Evolutionary conservation across 2,329 filamentous ascomycete species (phyloP).

Genomic region (Cryphonectria carpinicola): DNA sequence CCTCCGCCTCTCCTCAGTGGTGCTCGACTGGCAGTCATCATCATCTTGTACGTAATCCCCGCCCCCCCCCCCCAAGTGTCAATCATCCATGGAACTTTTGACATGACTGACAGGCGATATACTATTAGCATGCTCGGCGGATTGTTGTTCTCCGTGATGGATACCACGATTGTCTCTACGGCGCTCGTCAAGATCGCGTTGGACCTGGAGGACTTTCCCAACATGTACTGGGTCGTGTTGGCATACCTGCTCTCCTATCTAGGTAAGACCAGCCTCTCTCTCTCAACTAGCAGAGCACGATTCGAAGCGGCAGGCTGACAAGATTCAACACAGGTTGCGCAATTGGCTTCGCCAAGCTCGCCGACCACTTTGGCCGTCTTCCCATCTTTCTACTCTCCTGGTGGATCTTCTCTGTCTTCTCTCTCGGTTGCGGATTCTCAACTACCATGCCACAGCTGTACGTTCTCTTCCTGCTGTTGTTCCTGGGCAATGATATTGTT

Average conservation of each 20-base stretch:
- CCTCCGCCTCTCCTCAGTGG: slow-evolving; percentile 14
- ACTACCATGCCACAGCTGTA: slow-evolving; percentile 57
- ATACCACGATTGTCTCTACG: slow-evolving; percentile 62
- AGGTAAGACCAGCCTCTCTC: slow-evolving; percentile 40
- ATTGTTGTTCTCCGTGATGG: slow-evolving; percentile 60
- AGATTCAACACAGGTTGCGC: slow-evolving; percentile 50
- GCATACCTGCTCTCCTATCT: slow-evolving; percentile 62
- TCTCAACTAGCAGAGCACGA: too few species aligned
- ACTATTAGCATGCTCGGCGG: slow-evolving; percentile 51
- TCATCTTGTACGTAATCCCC: slow-evolving; percentile 21
- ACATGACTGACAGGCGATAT: slow-evolving; percentile 7
- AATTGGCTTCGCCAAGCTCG: slow-evolving; percentile 61
- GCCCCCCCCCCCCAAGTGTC: background rate
- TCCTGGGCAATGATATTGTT: background rate
- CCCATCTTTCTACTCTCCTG: slow-evolving; percentile 55
- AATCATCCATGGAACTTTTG: background rate
- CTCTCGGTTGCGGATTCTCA: slow-evolving; percentile 56
- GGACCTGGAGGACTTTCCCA: slow-evolving; percentile 54
- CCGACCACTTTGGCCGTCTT: slow-evolving; percentile 61
- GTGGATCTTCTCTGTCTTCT: slow-evolving; percentile 59
- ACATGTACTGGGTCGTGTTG: slow-evolving; percentile 59
- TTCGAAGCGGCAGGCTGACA: background rate
- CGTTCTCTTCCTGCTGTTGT: slow-evolving; percentile 30
- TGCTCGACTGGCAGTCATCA: slow-evolving; percentile 21
- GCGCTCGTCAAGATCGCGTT: slow-evolving; percentile 60